Percentiles rank a stretch among this genome's conserved stretches.
Conservation (phyloP, 768 basidiomycete species). For the Xerocomellus amylosporus region DNA sequence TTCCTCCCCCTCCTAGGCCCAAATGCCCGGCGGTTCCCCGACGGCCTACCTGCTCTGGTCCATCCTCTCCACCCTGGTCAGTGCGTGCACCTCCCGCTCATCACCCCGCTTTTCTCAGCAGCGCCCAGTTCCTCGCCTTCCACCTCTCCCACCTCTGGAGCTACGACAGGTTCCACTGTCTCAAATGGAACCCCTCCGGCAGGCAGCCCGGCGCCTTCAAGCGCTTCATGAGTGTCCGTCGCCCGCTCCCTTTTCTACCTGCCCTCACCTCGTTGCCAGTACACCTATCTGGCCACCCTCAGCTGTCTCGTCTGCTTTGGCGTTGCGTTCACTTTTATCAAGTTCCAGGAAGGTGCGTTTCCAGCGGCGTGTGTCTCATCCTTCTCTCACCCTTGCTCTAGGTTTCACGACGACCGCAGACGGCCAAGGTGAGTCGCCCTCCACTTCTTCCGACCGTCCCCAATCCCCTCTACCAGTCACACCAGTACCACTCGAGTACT, state of each 20-base stretch:
- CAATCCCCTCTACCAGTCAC: constrained; percentile 39
- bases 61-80: constrained; percentile 60
- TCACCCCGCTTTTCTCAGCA: constrained; percentile 1
- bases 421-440: constrained; percentile 11
- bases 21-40: constrained; percentile 72
- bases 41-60: constrained; percentile 78
- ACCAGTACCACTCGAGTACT: constrained; percentile 55
- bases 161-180: constrained; percentile 74
- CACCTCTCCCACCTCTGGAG: constrained; percentile 74
- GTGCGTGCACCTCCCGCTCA: constrained; percentile 22
- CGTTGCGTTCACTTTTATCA: constrained; percentile 58
- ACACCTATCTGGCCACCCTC: constrained; percentile 74
- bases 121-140: constrained; percentile 58
- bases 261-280: constrained; percentile 40
- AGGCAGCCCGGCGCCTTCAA: constrained; percentile 84
- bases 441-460: neutral
- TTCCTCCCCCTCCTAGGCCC: constrained; percentile 5
- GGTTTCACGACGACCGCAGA: constrained; percentile 16
- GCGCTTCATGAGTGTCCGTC: constrained; percentile 83
- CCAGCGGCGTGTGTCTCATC: neutral
- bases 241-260: neutral
- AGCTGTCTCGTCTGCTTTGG: constrained; percentile 65
- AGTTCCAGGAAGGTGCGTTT: constrained; percentile 66
- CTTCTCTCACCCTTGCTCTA: constrained; percentile 2
- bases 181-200: constrained; percentile 65